These are phyloP conservation scores for Citrus hindsii DNA, from an alignment of 345 rosid species.

Conservation along the genomic window DNA sequence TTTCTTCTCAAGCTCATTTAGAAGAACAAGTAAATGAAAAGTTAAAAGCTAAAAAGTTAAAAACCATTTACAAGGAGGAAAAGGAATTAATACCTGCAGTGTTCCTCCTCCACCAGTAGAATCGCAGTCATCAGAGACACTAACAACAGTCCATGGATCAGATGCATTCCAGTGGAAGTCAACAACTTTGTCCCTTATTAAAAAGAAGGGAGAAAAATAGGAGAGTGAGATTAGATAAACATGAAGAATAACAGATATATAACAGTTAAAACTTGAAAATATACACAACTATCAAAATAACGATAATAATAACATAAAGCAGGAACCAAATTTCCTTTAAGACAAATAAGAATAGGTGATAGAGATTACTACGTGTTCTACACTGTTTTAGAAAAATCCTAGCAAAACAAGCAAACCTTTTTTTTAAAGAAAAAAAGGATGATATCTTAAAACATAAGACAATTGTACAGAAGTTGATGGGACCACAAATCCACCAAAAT, in stretches of 20 bases:
- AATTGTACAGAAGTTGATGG: no score
- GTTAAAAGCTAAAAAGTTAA: background rate
- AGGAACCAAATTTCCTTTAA: background rate
- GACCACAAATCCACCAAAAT: background rate
- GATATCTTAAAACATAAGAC: no score
- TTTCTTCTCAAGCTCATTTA: background rate
- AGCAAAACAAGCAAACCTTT: no score
- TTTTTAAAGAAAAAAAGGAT: no score
- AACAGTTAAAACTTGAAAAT: background rate
- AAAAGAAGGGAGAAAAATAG: background rate
- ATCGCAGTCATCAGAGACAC: conserved; percentile 97
- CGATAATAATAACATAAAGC: background rate
- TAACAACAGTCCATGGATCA: conserved; percentile 95
- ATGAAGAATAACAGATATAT: background rate
- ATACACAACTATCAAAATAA: background rate
- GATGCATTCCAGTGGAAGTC: conserved; percentile 90
- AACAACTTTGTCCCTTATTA: conserved; percentile 84
- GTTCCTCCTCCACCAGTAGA: conserved; percentile 95
- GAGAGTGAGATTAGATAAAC: background rate
- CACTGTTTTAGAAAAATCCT: background rate
- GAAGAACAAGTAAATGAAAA: background rate
- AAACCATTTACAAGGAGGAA: background rate
- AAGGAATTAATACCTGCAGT: conserved; percentile 54
- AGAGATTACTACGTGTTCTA: background rate
- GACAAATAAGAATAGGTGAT: background rate